Base-by-base conservation (phyloP, 257 asterid species). In the Cinchona pubescens region DNA sequence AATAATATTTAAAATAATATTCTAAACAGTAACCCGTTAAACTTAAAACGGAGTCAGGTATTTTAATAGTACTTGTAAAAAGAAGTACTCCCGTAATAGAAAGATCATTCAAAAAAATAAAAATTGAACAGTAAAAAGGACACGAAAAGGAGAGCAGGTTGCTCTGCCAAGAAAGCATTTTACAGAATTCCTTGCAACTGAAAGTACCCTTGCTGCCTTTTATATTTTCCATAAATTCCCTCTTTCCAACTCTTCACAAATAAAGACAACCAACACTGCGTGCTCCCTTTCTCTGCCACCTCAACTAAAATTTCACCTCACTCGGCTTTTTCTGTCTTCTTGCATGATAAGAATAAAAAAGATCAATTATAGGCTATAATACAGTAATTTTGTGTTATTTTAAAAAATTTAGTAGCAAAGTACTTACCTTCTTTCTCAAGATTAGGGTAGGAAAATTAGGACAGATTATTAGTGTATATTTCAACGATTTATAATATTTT, bases 171-270 rank as follows among this genome's bases (percentile, higher is more conserved):
- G 69, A 69, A 76, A 79, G 87, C 82, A 79, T 78, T 79, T 81
- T 80, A 59, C 88, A 75, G 87, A 85, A 86, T 85, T 86, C 79
- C 75, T 84, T 81, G 89, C 87, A 84, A 79, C 88, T 80, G 85
- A 88, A 86, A 82, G 83, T 86, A 84, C 84, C 80, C 45, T n/a
- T n/a, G n/a, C 45, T 34, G 34, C 32, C 78, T 81, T 81, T 86
- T 85, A 87, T 87, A 53, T 35, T 85, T 84, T 81, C 96, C 89
- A 84, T 78, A 86, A 86, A 87, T 89, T 89, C 93, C 80, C 78
- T 75, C 72, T 71, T 81, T 67, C 67, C 32, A 18, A 53, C 65
- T 74, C 35, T 58, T 71, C 37, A 19, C 48, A 37, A 25, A 23
- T 53, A 42, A 56, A 46, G 70, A 76, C 82, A 78, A 72, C 74